phyloP scores from a whole-genome alignment of 108 stramenopile genomes.

The Cyclotella atomus region DNA sequence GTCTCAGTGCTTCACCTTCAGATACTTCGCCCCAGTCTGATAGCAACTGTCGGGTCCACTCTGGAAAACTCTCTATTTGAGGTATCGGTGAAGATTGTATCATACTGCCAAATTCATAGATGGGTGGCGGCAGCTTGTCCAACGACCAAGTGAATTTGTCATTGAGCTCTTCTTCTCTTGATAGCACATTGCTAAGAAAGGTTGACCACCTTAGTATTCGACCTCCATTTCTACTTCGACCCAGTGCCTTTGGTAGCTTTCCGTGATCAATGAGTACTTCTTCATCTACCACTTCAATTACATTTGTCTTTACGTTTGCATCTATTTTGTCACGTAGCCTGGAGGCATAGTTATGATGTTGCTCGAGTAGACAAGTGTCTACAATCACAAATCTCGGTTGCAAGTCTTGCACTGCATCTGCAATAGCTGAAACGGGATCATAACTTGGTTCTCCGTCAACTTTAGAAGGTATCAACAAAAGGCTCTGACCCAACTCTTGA shows the following conservation, averaged over 20 bases:
- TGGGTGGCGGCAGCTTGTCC: constrained; percentile 19
- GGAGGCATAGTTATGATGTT: constrained; percentile 23
- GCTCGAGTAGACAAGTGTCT: constrained; percentile 23
- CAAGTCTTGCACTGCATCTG: constrained; percentile 16
- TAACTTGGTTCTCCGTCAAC: constrained; percentile 3
- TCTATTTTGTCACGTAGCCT: constrained; percentile 15
- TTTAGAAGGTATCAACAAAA: constrained; percentile 12
- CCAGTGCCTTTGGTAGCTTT: constrained; percentile 14
- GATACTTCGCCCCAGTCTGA: constrained; percentile 28
- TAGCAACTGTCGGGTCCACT: constrained; percentile 14
- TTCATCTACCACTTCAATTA: constrained; percentile 26
- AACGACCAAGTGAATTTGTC: constrained; percentile 6
- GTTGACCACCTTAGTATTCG: constrained; percentile 31
- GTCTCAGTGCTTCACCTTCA: constrained; percentile 30
- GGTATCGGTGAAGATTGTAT: constrained; percentile 13
- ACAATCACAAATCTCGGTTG: constrained; percentile 11
- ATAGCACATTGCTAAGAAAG: constrained; percentile 24
- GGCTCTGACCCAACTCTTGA: constrained; percentile 16
- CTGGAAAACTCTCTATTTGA: constrained; percentile 10
- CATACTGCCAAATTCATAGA: neutral
- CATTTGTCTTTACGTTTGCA: neutral
- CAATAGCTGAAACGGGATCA: constrained; percentile 4
- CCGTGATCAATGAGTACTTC: constrained; percentile 12
- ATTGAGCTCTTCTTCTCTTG: neutral
- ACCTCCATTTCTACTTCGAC: constrained; percentile 23